These are phyloP conservation scores for Yamadazyma insecticola DNA, from an alignment of 805 yeast species.

Conservation along the genomic window DNA sequence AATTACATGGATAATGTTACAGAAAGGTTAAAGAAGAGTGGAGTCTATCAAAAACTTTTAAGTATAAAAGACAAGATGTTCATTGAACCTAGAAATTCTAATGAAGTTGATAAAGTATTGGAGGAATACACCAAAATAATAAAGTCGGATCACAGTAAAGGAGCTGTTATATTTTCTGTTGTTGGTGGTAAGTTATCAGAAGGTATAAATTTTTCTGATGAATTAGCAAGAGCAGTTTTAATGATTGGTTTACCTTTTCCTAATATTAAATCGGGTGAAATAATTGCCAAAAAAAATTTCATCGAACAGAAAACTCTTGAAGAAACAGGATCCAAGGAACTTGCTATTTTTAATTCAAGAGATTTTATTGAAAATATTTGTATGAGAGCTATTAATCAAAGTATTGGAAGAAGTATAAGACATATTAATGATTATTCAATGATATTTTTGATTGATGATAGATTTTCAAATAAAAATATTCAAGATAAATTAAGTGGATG, in stretches of 20 bases:
- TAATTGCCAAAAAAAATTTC: conserved; percentile 64
- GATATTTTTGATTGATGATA: conserved; percentile 63
- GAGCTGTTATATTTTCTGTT: conserved; percentile 74
- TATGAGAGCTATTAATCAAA: conserved; percentile 88
- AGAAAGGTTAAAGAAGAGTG: conserved; percentile 45
- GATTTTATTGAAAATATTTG: conserved; percentile 78
- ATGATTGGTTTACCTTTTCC: conserved; percentile 92
- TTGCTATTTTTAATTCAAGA: conserved; percentile 46
- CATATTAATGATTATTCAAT: conserved; percentile 78
- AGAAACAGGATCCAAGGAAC: conserved; percentile 42
- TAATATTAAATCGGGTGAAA: conserved; percentile 74
- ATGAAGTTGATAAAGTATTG: conserved; percentile 43
- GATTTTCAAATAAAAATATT: conserved; percentile 48
- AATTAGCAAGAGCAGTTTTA: conserved; percentile 79
- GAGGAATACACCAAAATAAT: conserved; percentile 47
- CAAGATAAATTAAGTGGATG: conserved; percentile 65
- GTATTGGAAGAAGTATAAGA: conserved; percentile 88
- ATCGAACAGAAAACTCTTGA: conserved; percentile 50
- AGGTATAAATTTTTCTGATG: conserved; percentile 87
- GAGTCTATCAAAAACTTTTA: conserved; percentile 28
- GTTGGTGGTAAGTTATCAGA: conserved; percentile 93
- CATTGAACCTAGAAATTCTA: conserved; percentile 47
- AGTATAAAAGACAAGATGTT: conserved; percentile 42
- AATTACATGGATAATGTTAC: conserved; percentile 55
- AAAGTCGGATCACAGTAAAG: conserved; percentile 29